Conservation (phyloP, 2,329 filamentous ascomycete genomes). For the Daldinia sp. region DNA sequence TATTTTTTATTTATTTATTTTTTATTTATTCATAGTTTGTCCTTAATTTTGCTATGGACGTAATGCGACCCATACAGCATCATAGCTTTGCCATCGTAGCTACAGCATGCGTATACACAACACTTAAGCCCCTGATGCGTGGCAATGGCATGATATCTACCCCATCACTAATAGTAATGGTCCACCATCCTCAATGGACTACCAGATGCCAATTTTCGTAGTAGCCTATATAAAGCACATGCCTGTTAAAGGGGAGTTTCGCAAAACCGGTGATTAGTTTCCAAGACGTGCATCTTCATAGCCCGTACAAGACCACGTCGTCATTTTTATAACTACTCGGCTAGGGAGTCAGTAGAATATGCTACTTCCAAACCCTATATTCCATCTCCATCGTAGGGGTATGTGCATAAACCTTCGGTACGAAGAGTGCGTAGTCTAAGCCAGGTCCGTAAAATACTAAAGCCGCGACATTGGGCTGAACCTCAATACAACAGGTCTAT, state of each 20-base stretch:
- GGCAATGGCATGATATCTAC: background rate
- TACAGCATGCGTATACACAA: background rate
- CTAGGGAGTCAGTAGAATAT: background rate
- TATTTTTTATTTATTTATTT: background rate
- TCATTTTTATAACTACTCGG: background rate
- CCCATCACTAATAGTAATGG: background rate
- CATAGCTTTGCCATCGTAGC: background rate
- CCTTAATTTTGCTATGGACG: background rate
- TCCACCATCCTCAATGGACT: background rate
- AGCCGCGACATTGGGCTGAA: background rate
- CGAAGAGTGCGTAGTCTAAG: background rate
- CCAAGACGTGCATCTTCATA: background rate
- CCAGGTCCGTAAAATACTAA: background rate
- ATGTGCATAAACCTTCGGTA: background rate
- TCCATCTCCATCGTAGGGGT: conserved; percentile 8
- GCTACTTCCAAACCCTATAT: background rate
- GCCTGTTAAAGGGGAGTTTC: background rate
- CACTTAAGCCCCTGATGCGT: background rate
- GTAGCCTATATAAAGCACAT: background rate
- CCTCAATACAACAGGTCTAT: conserved; percentile 51
- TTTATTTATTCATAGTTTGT: background rate
- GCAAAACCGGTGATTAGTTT: background rate
- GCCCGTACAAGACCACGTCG: background rate
- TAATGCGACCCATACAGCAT: background rate
- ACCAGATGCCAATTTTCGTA: background rate